Evolutionary conservation across 257 asterid species (phyloP), one percentile per base, ranked within the genome.

Genomic region (Cordia subcordata): DNA sequence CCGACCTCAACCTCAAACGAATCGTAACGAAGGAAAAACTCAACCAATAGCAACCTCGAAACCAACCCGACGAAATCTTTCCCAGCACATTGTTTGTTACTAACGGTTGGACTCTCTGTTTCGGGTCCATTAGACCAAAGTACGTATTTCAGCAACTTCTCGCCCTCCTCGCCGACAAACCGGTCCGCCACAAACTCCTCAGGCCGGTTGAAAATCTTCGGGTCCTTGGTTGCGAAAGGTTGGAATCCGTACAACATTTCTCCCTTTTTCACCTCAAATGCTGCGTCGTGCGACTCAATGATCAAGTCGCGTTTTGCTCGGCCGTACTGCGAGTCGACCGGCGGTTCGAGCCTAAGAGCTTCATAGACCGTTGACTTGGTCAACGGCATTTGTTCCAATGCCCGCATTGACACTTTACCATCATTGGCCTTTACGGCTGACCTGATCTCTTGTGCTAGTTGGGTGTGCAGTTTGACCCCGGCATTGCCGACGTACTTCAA

Each of bases 101-200:
- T 53, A 0, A 85, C 50, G 13, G 68, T 73, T 9, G 98, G 80
- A 13, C 51, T 62, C 37, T 65, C 90, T 8, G 73, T 79, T 61
- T 90, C 98, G 32, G 87, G 87, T 13, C 98, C 98, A 50, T 90
- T 90, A 0, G 96, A 87, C 98, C 98, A 90, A 4, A 90, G 40
- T 16, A 90, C 95, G 11, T 90, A 82, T 68, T 72, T 74, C 81
- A 90, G 19, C 19, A 85, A 60, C 75, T 63, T 78, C 77, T 81
- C 87, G 5, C 94, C 97, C 12, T 72, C 83, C 5, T 82, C 86
- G 0, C 95, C 95, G 6, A 90, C 22, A 55, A 90, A 90, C 35
- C 98, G 67, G 47, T 59, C 74, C 61, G 96, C 73, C 0, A 85
- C 89, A 16, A 90, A 90, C 60, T 90, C 94, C n/a, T 85, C 91